Conservation (phyloP, 345 rosid genomes). For the Aethionema arabicum region DNA sequence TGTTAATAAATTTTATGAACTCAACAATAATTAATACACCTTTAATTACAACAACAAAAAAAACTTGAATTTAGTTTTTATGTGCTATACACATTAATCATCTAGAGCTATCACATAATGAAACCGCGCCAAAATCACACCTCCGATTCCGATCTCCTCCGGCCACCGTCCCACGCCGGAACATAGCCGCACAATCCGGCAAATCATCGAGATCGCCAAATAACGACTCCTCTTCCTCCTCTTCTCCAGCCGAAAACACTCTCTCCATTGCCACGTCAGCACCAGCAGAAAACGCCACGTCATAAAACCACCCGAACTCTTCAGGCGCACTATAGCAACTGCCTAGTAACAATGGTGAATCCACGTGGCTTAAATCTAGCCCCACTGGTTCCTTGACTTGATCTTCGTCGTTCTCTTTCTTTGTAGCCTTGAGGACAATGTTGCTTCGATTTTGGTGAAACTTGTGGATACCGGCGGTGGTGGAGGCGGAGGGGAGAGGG, state of each 20-base stretch:
- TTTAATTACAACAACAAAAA: slow-evolving; percentile 28
- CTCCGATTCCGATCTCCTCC: slow-evolving; percentile 34
- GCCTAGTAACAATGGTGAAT: slow-evolving; percentile 37
- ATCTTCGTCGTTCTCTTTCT: slow-evolving; percentile 30
- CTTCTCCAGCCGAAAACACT: slow-evolving; percentile 31
- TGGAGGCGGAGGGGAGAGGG: slow-evolving; percentile 44
- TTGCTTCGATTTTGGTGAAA: slow-evolving; percentile 45
- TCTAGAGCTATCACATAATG: slow-evolving; percentile 43
- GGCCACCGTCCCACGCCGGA: slow-evolving; percentile 37
- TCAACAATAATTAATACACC: slow-evolving; percentile 27
- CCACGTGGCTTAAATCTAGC: slow-evolving; percentile 38
- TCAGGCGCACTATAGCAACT: slow-evolving; percentile 35
- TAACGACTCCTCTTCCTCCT: slow-evolving; percentile 52
- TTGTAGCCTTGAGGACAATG: slow-evolving; percentile 35
- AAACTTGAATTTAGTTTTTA: neutral
- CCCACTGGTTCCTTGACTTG: slow-evolving; percentile 28
- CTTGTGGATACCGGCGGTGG: slow-evolving; percentile 23
- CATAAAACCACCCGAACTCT: slow-evolving; percentile 62
- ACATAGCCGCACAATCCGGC: slow-evolving; percentile 69
- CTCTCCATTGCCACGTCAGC: slow-evolving; percentile 37
- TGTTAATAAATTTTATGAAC: slow-evolving; percentile 8
- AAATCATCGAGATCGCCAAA: slow-evolving; percentile 72
- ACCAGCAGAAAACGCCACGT: slow-evolving; percentile 43
- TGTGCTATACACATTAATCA: slow-evolving; percentile 26
- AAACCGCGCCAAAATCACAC: slow-evolving; percentile 42